These are phyloP conservation scores for Rhizophagus clarus DNA, from an alignment of 192 early-diverging fungal genomes.

Conservation along the genomic window DNA sequence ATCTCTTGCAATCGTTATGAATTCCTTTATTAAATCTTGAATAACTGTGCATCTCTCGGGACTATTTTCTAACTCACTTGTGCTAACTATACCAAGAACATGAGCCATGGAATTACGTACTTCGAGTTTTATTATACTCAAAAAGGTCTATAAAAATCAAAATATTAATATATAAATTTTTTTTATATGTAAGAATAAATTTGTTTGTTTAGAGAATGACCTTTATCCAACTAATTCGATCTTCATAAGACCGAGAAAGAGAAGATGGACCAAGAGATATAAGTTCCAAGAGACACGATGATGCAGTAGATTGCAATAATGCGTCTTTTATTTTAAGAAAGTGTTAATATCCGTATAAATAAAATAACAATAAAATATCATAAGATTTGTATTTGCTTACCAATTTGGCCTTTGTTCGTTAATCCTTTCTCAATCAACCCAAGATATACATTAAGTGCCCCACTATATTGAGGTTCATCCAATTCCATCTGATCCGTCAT, in stretches of 20 bases:
- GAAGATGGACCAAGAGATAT: conserved; percentile 66
- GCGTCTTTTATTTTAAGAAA: conserved; percentile 46
- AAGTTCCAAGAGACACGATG: conserved; percentile 68
- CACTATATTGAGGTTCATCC: conserved; percentile 32
- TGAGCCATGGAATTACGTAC: conserved; percentile 67
- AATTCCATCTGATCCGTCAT: conserved; percentile 50
- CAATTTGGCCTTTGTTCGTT: conserved; percentile 42
- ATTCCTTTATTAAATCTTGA: conserved; percentile 43
- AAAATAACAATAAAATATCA: background rate
- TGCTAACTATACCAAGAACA: conserved; percentile 73
- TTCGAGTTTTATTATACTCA: conserved; percentile 61
- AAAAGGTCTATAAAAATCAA: conserved; percentile 49
- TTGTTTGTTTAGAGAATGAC: conserved; percentile 1
- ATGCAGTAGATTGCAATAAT: conserved; percentile 61
- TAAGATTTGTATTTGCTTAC: conserved; percentile 12
- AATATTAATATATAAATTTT: background rate
- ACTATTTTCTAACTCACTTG: conserved; percentile 49
- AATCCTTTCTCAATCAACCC: conserved; percentile 63
- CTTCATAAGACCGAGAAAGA: conserved; percentile 53
- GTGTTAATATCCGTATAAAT: background rate
- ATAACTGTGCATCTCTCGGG: conserved; percentile 38
- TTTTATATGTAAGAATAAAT: background rate
- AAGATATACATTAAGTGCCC: conserved; percentile 53
- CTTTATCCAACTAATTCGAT: conserved; percentile 52
- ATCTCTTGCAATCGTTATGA: conserved; percentile 42